Evolutionary conservation across 202 grass and related monocot species (phyloP), one percentile per base, ranked within the genome.

Genomic region (Musa balbisiana): DNA sequence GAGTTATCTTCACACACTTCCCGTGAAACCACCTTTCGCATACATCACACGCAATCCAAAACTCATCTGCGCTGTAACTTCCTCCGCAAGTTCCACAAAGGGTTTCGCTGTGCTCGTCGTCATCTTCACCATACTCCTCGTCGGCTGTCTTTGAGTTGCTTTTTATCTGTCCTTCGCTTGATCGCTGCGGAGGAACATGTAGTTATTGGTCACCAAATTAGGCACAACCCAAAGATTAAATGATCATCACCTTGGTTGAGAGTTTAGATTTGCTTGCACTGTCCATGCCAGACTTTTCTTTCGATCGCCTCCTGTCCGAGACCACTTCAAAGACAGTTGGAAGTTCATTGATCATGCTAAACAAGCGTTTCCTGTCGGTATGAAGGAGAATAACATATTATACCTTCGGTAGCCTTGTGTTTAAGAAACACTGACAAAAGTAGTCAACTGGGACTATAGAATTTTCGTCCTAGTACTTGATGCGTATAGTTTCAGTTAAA

Each of bases 1-100:
- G 95, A 54, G 95, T 98, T 66, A 94, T 92, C 79, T 83, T 90
- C 76, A 96, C 92, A 5, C 89, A 96, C 69, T 96, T 96, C 16
- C 89, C 92, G 10, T 96, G 92, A 82, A 89, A 96, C 89, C 92
- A 96, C 81, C 92, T 80, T 79, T 96, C 89, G 6, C 89, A 96
- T 62, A 83, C 82, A 71, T 96, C 89, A 52, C 92, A 96, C 4
- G 83, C 89, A 11, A 96, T 96, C 92, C 92, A 92, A 58, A 92
- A 96, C 76, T 96, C 92, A 1, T 55, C 81, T 0, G 87, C 75
- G 59, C 78, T 92, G 71, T 96, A 96, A 66, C 58, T 76, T n/a
- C 87, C 85, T 0, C 86, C 83, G 3, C 92, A 96, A 20, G 74
- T 82, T 29, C 92, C 92, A 50, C 92, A 96, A 2, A 92, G 87